Evolutionary conservation across 164 flowering plant genomes (phyloP).

Genomic region (Aristolochia contorta): DNA sequence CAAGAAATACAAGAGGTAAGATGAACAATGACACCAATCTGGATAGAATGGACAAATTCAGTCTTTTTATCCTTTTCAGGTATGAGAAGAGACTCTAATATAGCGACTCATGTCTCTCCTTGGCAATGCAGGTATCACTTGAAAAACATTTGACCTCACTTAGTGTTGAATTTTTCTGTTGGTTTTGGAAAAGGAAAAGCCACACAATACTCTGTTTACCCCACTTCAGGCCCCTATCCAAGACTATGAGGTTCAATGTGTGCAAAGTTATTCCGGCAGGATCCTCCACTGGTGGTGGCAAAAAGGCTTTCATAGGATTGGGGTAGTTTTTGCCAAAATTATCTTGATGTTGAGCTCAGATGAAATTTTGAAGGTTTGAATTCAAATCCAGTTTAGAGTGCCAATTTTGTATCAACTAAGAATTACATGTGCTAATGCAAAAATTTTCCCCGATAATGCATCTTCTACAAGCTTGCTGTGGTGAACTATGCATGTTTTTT

Average conservation of each 20-base stretch:
- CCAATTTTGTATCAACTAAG: no score
- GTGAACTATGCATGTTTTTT: no score
- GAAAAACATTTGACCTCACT: no score
- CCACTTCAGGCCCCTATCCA: conserved; percentile 46
- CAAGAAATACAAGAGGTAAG: conserved; percentile 28
- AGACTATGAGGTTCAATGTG: conserved; percentile 64
- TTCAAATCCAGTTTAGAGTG: no score
- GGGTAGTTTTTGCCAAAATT: conserved; percentile 6
- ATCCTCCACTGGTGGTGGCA: conserved; percentile 45
- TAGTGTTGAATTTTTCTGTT: no score
- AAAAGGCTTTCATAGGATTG: conserved; percentile 50
- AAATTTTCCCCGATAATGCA: no score
- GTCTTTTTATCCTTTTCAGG: conserved; percentile 7
- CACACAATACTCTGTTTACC: neutral
- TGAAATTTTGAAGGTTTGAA: no score
- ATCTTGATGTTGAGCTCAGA: no score
- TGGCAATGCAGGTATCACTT: conserved; percentile 26
- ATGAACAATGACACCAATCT: neutral
- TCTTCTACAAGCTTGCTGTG: no score
- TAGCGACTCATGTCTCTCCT: conserved; percentile 29
- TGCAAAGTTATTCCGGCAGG: conserved; percentile 62
- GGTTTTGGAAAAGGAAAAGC: neutral
- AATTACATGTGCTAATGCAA: no score
- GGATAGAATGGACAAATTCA: neutral
- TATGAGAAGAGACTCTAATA: conserved; percentile 33